Evolutionary conservation across 164 flowering plant genomes (phyloP).

Genomic region (Vitis rotundifolia): DNA sequence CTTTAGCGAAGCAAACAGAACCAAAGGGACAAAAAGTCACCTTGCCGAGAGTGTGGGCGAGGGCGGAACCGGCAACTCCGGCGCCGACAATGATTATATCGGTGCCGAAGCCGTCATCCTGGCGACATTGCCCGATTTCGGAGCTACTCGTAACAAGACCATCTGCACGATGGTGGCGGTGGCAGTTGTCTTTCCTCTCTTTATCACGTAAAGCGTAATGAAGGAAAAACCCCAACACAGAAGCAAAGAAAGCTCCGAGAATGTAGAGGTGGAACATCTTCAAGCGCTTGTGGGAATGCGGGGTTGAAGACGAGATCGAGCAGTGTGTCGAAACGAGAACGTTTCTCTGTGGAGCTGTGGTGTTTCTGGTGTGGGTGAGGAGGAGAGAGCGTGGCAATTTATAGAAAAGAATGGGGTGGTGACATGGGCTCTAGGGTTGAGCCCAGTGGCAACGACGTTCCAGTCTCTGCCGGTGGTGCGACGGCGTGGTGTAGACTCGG

Average conservation of each 20-base stretch:
- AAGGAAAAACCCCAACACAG: constrained; percentile 14
- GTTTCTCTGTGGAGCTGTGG: neutral
- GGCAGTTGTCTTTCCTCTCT: neutral
- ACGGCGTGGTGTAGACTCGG: too few species aligned
- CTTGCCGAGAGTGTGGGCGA: constrained; percentile 40
- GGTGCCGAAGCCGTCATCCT: constrained; percentile 5
- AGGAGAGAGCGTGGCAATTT: neutral
- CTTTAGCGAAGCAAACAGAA: neutral
- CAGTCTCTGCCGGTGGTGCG: neutral
- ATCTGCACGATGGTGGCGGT: neutral
- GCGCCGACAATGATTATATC: constrained; percentile 42
- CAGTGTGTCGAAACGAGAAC: neutral
- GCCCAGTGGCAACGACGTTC: neutral
- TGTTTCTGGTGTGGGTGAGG: neutral
- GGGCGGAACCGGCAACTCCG: constrained; percentile 43
- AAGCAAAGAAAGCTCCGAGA: constrained; percentile 19
- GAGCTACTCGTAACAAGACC: neutral
- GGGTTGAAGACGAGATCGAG: neutral
- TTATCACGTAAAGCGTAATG: constrained; percentile 11
- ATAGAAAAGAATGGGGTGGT: neutral
- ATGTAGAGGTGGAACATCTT: constrained; percentile 14
- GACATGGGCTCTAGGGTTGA: neutral
- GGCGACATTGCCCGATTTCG: neutral
- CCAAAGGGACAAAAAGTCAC: constrained; percentile 1
- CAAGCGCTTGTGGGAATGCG: neutral